Conservation (phyloP, 768 basidiomycete species). For the Ramaria rubella region DNA sequence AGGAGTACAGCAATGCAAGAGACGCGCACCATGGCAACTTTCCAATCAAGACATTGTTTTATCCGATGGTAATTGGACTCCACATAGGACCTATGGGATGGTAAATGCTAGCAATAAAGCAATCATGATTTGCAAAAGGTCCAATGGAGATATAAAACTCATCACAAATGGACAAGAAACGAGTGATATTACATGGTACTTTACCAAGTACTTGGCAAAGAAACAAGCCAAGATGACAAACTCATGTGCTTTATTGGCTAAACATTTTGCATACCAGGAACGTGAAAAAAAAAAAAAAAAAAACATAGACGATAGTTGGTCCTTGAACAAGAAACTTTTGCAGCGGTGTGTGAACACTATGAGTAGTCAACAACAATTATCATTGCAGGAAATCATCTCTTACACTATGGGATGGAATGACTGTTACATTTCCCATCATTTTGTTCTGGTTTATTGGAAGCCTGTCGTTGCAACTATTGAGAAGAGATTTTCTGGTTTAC, state of each 20-base stretch:
- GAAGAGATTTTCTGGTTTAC: too few relatives aligned
- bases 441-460: neutral
- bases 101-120: slow-evolving; percentile 24
- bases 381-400: neutral
- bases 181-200: slow-evolving; percentile 29
- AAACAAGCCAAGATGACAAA: slow-evolving; percentile 31
- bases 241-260: slow-evolving; percentile 21
- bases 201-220: slow-evolving; percentile 31
- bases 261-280: neutral
- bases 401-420: neutral
- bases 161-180: slow-evolving; percentile 32
- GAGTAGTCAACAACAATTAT: neutral
- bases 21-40: slow-evolving; percentile 20
- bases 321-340: too few relatives aligned
- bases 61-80: slow-evolving; percentile 16
- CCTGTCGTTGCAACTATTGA: too few relatives aligned
- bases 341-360: neutral
- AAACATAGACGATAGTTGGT: too few relatives aligned
- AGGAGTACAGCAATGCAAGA: slow-evolving; percentile 27
- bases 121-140: slow-evolving; percentile 19
- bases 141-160: slow-evolving; percentile 40
- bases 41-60: slow-evolving; percentile 11
- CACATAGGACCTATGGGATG: slow-evolving; percentile 12
- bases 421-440: neutral
- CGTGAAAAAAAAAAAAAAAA: too few relatives aligned